Evolutionary conservation across 352 stramenopile genomes (phyloP).

Genomic region (Peronospora destructor): DNA sequence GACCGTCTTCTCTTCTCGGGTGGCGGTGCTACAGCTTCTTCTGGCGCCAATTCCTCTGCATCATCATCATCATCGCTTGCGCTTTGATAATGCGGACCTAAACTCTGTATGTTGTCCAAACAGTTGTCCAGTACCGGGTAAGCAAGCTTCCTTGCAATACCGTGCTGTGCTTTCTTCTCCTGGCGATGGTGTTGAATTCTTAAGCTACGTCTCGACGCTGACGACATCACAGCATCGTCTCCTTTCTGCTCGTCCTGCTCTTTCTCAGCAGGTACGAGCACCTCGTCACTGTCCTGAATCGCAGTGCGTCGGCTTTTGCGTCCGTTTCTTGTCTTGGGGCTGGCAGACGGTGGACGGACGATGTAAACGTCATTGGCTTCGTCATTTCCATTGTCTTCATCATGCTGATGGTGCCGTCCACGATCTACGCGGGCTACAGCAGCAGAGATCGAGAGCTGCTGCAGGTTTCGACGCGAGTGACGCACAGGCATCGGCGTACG

Average conservation of each 20-base stretch:
- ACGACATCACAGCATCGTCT: slow-evolving; percentile 14
- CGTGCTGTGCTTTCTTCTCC: slow-evolving; percentile 37
- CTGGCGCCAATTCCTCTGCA: slow-evolving; percentile 30
- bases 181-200: slow-evolving; percentile 52
- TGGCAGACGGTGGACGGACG: slow-evolving; percentile 30
- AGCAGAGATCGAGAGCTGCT: slow-evolving; percentile 27
- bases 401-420: slow-evolving; percentile 11
- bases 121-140: slow-evolving; percentile 67
- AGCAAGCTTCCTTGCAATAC: slow-evolving; percentile 41
- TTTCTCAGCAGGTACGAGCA: slow-evolving; percentile 20
- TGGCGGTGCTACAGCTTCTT: slow-evolving; percentile 11
- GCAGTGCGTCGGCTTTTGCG: slow-evolving; percentile 27
- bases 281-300: slow-evolving; percentile 61
- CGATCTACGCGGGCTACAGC: slow-evolving; percentile 24
- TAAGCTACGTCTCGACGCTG: slow-evolving; percentile 47
- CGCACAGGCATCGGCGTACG: slow-evolving; percentile 15
- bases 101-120: slow-evolving; percentile 33
- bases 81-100: slow-evolving; percentile 18
- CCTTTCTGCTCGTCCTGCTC: background rate
- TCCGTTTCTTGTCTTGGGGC: slow-evolving; percentile 23
- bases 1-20: slow-evolving; percentile 18
- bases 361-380: slow-evolving; percentile 60
- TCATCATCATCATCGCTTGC: slow-evolving; percentile 13
- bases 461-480: slow-evolving; percentile 19
- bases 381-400: slow-evolving; percentile 20